Evolutionary conservation across 1,284 basidiomycete genomes (phyloP).

Genomic region (Sphagnurus paluster): DNA sequence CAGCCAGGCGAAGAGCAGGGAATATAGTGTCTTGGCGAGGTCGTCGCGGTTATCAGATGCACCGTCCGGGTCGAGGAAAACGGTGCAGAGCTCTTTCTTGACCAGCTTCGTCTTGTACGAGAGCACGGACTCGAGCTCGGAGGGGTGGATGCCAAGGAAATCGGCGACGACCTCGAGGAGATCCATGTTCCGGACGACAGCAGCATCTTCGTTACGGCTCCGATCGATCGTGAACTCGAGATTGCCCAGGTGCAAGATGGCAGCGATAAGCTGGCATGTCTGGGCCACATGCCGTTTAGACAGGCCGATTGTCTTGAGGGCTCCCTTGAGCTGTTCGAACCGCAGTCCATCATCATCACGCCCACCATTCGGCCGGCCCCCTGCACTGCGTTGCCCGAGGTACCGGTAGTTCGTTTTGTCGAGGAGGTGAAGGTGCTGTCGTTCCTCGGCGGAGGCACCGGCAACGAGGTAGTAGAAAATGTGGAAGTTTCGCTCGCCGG

Average conservation of each 20-base stretch:
- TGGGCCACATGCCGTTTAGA: constrained; percentile 93
- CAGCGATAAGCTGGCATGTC: constrained; percentile 91
- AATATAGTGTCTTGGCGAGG: constrained; percentile 91
- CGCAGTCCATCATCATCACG: constrained; percentile 75
- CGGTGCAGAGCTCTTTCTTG: constrained; percentile 93
- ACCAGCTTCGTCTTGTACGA: constrained; percentile 93
- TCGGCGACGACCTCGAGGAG: constrained; percentile 82
- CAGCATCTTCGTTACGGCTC: constrained; percentile 82
- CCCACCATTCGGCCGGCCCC: constrained; percentile 42
- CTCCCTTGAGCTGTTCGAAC: constrained; percentile 92
- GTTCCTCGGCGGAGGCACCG: constrained; percentile 86
- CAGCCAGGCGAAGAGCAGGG: constrained; percentile 94
- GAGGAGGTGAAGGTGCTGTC: constrained; percentile 81
- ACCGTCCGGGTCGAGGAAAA: constrained; percentile 93
- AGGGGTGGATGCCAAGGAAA: constrained; percentile 83
- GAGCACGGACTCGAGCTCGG: constrained; percentile 80
- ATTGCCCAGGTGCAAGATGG: constrained; percentile 95
- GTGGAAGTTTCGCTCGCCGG: constrained; percentile 94
- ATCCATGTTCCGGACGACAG: constrained; percentile 83
- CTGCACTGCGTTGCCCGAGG: constrained; percentile 64
- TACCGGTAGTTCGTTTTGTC: constrained; percentile 84
- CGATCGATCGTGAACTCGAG: constrained; percentile 90
- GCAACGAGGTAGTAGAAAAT: constrained; percentile 96
- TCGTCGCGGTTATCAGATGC: constrained; percentile 93
- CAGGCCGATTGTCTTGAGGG: constrained; percentile 90